Evolutionary conservation across 257 asterid species (phyloP).

Genomic region (Gardenia jasminoides): DNA sequence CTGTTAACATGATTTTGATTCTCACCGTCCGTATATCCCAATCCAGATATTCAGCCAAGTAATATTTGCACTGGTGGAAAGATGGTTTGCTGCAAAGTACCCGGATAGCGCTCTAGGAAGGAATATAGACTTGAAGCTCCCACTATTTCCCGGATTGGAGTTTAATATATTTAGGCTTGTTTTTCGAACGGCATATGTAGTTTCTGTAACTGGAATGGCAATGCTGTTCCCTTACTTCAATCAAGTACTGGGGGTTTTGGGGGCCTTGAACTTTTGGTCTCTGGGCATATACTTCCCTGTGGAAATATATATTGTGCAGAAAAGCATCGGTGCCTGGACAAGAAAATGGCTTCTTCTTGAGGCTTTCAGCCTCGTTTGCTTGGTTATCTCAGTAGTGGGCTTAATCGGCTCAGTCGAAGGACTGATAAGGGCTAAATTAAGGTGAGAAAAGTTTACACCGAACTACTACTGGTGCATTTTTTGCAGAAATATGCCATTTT

Average conservation of each 20-base stretch:
- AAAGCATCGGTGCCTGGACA: slow-evolving; percentile 51
- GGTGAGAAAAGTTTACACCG: slow-evolving; percentile 18
- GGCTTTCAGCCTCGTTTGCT: slow-evolving; percentile 45
- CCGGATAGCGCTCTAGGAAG: slow-evolving; percentile 38
- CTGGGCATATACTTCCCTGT: slow-evolving; percentile 65
- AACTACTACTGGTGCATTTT: neutral
- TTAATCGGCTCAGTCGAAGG: slow-evolving; percentile 63
- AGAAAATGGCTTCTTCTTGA: slow-evolving; percentile 51
- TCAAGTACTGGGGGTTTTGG: slow-evolving; percentile 61
- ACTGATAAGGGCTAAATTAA: slow-evolving; percentile 40
- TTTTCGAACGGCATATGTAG: slow-evolving; percentile 61
- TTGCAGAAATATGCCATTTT: neutral
- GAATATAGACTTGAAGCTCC: slow-evolving; percentile 39
- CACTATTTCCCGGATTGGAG: slow-evolving; percentile 35
- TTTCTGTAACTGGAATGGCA: slow-evolving; percentile 51
- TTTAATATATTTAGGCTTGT: slow-evolving; percentile 54
- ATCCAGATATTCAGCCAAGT: slow-evolving; percentile 69
- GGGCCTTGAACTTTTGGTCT: slow-evolving; percentile 76
- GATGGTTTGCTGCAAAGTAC: slow-evolving; percentile 31
- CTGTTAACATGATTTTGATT: neutral
- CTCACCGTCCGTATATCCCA: neutral
- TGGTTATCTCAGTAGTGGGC: slow-evolving; percentile 46
- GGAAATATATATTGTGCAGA: slow-evolving; percentile 41
- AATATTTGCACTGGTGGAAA: slow-evolving; percentile 51
- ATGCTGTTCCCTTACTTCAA: slow-evolving; percentile 65